phyloP scores from a whole-genome alignment of 345 rosid genomes.

The Dipteronia dyeriana region DNA sequence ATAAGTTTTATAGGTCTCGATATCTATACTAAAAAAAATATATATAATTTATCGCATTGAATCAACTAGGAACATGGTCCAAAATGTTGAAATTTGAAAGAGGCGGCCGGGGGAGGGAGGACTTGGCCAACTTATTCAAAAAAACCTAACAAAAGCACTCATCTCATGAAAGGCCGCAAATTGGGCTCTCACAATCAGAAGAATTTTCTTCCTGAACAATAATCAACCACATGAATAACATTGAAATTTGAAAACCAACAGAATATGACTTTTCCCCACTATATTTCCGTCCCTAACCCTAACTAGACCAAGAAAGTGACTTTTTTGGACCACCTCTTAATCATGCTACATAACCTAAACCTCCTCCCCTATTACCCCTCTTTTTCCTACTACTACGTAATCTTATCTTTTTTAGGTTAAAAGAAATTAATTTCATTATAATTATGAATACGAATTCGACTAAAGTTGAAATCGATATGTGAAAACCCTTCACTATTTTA shows the following conservation, averaged over 20 bases:
- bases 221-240: not conserved
- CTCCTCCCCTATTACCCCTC: not conserved
- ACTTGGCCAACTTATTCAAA: not conserved
- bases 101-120: not conserved
- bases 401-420: not conserved
- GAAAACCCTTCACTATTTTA: too few relatives aligned
- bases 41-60: not conserved
- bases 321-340: conserved; percentile 1
- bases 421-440: too few relatives aligned
- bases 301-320: not conserved
- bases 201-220: not conserved
- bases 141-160: not conserved
- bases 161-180: not conserved
- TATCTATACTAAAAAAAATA: too few relatives aligned
- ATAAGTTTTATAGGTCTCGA: too few relatives aligned
- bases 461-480: too few relatives aligned
- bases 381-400: not conserved
- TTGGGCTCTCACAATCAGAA: not conserved
- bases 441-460: too few relatives aligned
- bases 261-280: not conserved
- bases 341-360: not conserved
- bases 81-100: not conserved
- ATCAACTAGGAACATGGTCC: not conserved
- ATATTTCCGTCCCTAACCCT: not conserved
- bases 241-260: not conserved